Percentiles rank a stretch among this genome's conserved stretches.
phyloP scores from a whole-genome alignment of 2,329 filamentous ascomycete genomes.

The Anisogramma anomala region DNA sequence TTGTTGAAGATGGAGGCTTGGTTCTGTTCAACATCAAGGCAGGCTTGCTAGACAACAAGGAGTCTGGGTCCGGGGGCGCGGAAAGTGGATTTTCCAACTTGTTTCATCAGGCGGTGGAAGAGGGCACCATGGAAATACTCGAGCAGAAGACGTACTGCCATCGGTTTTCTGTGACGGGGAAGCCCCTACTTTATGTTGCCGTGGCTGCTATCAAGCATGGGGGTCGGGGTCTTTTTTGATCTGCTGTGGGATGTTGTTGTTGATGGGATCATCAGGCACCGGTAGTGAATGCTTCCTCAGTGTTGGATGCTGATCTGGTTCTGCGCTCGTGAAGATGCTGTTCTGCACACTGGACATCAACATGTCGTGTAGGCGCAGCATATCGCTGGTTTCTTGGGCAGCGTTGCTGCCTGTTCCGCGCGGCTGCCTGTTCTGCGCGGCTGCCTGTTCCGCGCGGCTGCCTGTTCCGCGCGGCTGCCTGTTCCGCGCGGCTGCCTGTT shows the following conservation, averaged over 20 bases:
- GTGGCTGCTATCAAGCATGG: slow-evolving; percentile 4
- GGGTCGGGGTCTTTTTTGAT: neutral
- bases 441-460: no score
- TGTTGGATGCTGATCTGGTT: no score
- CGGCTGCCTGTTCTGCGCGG: no score
- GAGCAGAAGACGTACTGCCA: slow-evolving; percentile 4
- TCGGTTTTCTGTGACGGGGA: slow-evolving; percentile 5
- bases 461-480: no score
- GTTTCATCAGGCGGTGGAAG: neutral
- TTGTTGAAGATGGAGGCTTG: slow-evolving; percentile 2
- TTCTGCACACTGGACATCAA: no score
- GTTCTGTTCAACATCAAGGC: slow-evolving; percentile 6
- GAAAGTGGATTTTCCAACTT: neutral
- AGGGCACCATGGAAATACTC: neutral
- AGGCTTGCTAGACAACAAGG: neutral
- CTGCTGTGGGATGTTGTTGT: neutral
- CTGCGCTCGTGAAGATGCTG: no score
- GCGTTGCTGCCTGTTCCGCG: no score
- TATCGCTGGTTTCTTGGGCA: no score
- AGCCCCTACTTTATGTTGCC: slow-evolving; percentile 5
- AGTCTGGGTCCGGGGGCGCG: no score
- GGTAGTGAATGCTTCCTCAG: no score
- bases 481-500: no score
- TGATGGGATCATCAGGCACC: neutral
- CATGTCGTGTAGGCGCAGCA: no score